phyloP scores from a whole-genome alignment of 2,329 filamentous ascomycete species.

The Pseudocercospora musae region DNA sequence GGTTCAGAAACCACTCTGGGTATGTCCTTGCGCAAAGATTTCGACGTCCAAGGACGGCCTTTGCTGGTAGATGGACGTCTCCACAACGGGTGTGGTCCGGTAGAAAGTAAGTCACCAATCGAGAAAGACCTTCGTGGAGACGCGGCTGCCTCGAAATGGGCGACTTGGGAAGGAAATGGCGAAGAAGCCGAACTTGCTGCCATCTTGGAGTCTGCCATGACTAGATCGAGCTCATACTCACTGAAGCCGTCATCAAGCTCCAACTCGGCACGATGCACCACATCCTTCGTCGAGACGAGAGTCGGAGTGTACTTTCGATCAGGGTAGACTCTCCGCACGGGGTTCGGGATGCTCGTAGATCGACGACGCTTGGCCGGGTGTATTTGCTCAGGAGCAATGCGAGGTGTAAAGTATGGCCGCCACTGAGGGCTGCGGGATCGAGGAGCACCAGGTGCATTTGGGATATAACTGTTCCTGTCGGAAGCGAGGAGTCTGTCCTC shows the following conservation, averaged over 20 bases:
- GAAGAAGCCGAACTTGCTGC: slow-evolving; percentile 27
- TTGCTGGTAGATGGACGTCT: slow-evolving; percentile 38
- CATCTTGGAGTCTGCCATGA: slow-evolving; percentile 9
- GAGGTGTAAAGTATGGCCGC: slow-evolving; percentile 37
- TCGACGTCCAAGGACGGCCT: slow-evolving; percentile 32
- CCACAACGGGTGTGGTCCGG: slow-evolving; percentile 37
- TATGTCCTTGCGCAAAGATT: slow-evolving; percentile 29
- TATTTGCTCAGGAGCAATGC: slow-evolving; percentile 23
- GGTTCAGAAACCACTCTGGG: slow-evolving; percentile 31
- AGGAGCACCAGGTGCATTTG: slow-evolving; percentile 12
- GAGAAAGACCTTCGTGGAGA: slow-evolving; percentile 50
- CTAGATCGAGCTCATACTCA: slow-evolving; percentile 18
- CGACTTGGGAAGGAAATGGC: slow-evolving; percentile 23
- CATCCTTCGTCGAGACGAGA: slow-evolving; percentile 31
- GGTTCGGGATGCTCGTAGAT: slow-evolving; percentile 38
- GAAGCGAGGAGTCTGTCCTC: slow-evolving; percentile 39
- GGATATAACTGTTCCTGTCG: slow-evolving; percentile 15
- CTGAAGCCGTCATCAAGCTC: slow-evolving; percentile 30
- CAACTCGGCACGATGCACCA: slow-evolving; percentile 22
- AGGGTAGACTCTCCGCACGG: slow-evolving; percentile 36
- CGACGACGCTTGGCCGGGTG: slow-evolving; percentile 22
- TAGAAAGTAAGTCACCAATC: slow-evolving; percentile 44
- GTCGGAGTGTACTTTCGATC: slow-evolving; percentile 36
- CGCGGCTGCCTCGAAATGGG: slow-evolving; percentile 28
- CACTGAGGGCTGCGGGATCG: slow-evolving; percentile 28